phyloP scores from a whole-genome alignment of 129 eudicot genomes.

The Arctium minus region DNA sequence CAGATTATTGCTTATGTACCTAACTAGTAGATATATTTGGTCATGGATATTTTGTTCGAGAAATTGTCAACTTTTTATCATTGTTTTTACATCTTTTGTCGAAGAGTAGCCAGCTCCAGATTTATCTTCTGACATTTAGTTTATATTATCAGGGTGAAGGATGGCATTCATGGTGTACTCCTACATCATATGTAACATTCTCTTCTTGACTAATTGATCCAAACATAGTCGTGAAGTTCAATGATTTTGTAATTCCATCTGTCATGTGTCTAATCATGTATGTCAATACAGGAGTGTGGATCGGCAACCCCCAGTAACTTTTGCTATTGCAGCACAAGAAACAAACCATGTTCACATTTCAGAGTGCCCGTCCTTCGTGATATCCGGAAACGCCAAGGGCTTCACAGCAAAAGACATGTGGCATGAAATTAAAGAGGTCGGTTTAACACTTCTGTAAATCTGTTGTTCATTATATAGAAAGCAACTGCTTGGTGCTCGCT shows the following conservation, averaged over 20 bases:
- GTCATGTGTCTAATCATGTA: slow-evolving; percentile 10
- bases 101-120: background rate
- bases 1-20: background rate
- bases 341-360: slow-evolving; percentile 68
- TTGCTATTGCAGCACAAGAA: slow-evolving; percentile 85
- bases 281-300: slow-evolving; percentile 63
- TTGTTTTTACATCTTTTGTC: background rate
- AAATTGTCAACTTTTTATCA: background rate
- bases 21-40: background rate
- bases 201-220: background rate
- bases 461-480: slow-evolving; percentile 1
- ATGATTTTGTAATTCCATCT: background rate
- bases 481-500: background rate
- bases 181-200: slow-evolving; percentile 78
- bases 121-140: slow-evolving; percentile 20
- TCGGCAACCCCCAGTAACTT: slow-evolving; percentile 69
- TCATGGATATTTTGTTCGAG: background rate
- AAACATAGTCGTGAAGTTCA: background rate
- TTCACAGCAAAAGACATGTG: slow-evolving; percentile 88
- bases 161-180: slow-evolving; percentile 70
- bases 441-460: slow-evolving; percentile 1
- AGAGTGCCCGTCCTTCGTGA: slow-evolving; percentile 78
- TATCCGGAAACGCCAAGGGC: slow-evolving; percentile 77
- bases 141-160: slow-evolving; percentile 56
- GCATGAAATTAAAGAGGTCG: slow-evolving; percentile 86